A percentile compares a stretch with the other conserved stretches of the same genome.
Evolutionary conservation across 371 early-diverging fungal genomes (phyloP).

Genomic region (Batrachochytrium dendrobatidis): DNA sequence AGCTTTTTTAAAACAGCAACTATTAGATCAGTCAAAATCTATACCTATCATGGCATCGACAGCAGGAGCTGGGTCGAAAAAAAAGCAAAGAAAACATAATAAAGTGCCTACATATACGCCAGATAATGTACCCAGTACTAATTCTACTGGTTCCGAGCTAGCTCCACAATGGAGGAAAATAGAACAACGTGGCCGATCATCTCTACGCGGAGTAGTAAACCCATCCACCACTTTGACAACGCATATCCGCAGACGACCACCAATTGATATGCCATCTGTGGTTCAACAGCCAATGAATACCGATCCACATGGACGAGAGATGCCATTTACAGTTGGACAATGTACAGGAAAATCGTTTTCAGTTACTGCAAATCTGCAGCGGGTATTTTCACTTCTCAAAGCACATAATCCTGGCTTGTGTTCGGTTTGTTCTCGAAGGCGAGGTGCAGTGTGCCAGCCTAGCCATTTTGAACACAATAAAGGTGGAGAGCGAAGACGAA

Average conservation of each 20-base stretch:
- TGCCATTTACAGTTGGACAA: slow-evolving; percentile 46
- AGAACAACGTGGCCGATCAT: too few relatives aligned
- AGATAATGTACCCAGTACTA: too few relatives aligned
- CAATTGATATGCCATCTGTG: slow-evolving; percentile 2
- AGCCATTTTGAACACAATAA: neutral
- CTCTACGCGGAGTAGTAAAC: too few relatives aligned
- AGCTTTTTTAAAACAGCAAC: too few relatives aligned
- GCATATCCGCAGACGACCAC: slow-evolving; percentile 13
- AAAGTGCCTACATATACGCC: too few relatives aligned
- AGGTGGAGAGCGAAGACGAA: neutral
- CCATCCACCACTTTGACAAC: neutral
- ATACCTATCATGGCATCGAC: too few relatives aligned
- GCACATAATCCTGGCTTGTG: slow-evolving; percentile 43
- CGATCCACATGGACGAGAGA: slow-evolving; percentile 22
- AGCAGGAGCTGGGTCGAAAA: too few relatives aligned
- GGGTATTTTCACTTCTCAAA: slow-evolving; percentile 42
- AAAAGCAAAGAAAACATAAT: too few relatives aligned
- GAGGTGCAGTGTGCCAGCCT: neutral
- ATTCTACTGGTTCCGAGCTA: too few relatives aligned
- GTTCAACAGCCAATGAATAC: slow-evolving; percentile 1
- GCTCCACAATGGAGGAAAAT: too few relatives aligned
- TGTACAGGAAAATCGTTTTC: slow-evolving; percentile 42
- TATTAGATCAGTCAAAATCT: too few relatives aligned
- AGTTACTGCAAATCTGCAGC: slow-evolving; percentile 45
- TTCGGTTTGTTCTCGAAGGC: slow-evolving; percentile 32